Conservation (phyloP, 2,329 filamentous ascomycete species). For the Phyllosticta citribraziliensis region DNA sequence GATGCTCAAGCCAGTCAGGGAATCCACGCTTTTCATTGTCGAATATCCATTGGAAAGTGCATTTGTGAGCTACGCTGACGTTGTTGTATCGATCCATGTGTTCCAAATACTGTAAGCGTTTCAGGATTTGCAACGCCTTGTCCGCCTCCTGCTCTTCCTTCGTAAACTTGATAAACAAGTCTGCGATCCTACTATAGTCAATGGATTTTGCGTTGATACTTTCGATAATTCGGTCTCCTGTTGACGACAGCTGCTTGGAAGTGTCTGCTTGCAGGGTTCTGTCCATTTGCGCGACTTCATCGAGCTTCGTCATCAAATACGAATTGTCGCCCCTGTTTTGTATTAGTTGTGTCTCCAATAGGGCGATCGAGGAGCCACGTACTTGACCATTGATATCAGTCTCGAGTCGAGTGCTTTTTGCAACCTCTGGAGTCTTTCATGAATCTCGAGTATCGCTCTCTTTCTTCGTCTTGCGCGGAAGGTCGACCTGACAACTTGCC, state of each 20-base stretch:
- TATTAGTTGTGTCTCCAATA: too few species aligned
- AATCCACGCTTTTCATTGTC: background rate
- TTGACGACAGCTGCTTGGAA: background rate
- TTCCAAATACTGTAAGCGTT: background rate
- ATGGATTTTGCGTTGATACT: background rate
- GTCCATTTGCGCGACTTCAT: background rate
- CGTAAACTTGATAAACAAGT: background rate
- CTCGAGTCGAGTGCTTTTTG: background rate
- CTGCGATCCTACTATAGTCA: background rate
- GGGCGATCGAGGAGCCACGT: too few species aligned
- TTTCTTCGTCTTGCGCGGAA: background rate
- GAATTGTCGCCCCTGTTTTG: background rate
- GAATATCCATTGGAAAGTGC: conserved; percentile 3
- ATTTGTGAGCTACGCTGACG: background rate
- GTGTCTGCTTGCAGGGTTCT: background rate
- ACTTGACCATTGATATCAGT: background rate
- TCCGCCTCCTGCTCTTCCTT: background rate
- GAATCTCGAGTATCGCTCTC: background rate
- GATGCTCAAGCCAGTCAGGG: background rate
- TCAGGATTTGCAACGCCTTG: background rate
- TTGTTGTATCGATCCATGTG: background rate
- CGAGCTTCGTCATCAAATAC: background rate
- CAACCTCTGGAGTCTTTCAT: background rate
- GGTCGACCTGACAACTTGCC: background rate
- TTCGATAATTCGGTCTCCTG: background rate